Base-by-base conservation (phyloP, 441 rosid genomes). In the Euphorbia celastroides region DNA sequence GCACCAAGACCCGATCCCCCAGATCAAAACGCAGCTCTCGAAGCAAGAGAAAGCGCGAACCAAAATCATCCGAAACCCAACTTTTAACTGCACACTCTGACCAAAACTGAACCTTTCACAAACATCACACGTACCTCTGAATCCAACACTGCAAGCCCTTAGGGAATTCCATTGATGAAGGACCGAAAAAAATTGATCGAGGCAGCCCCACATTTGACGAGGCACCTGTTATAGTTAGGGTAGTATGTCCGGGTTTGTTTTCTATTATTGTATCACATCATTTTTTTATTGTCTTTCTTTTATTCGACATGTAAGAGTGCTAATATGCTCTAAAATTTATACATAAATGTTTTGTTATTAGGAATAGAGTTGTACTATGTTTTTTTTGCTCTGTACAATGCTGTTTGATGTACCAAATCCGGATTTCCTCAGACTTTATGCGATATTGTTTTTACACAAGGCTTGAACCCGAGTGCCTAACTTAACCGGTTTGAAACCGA, bases 21-120 rank as follows among this genome's bases (percentile, higher is more conserved):
- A 81, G 88, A 81, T 74, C 92, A 0, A 93, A 77, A 81, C 86
- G 82, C 11, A 70, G 78, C 60, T 75, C 88, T 26, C 77, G 80
- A 69, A 82, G 87, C 61, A 90, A 83, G 86, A 91, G 86, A 72
- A 91, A 83, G 83, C 99, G 70, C 7, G 93, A 88, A 77, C 65
- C 85, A 65, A 86, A 76, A 81, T 68, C 68, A 50, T 69, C 41
- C 54, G 96, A 85, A 31, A 48, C 72, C n/a, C n/a, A n/a, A 9
- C 78, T 51, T 66, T 74, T 82, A 5, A 62, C 77, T n/a, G 78
- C 70, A 81, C 89, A 76, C 56, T 67, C 79, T 46, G 85, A 82
- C 69, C 77, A 79, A 76, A 78, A 76, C 69, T 82, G 76, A 76
- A 70, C 65, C 12, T 14, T 42, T 60, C 46, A 22, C 10, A 44